Conservation (phyloP, 2,329 filamentous ascomycete species). For the Keithomyces neogunnii region DNA sequence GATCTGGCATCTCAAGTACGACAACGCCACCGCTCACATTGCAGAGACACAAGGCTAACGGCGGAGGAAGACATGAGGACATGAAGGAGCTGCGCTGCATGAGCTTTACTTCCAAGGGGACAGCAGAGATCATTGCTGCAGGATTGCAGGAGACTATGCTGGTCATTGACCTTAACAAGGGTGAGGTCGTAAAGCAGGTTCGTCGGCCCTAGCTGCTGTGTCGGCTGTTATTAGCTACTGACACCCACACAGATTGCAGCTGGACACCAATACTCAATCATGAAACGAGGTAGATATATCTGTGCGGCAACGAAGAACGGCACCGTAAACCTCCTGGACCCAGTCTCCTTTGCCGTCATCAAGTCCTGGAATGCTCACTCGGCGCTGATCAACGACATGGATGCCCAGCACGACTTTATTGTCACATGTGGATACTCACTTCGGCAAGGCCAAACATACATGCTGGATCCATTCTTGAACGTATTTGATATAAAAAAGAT, state of each 20-base stretch:
- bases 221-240: constrained; percentile 13
- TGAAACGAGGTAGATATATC: constrained; percentile 85
- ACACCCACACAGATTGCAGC: constrained; percentile 32
- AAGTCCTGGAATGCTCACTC: constrained; percentile 89
- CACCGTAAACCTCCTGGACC: constrained; percentile 77
- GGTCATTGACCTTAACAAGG: constrained; percentile 61
- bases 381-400: constrained; percentile 90
- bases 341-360: constrained; percentile 65
- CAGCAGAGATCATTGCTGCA: constrained; percentile 75
- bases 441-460: constrained; percentile 62
- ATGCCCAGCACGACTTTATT: constrained; percentile 88
- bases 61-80: constrained; percentile 48
- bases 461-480: constrained; percentile 87
- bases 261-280: constrained; percentile 74
- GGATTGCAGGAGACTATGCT: constrained; percentile 85
- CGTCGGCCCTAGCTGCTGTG: constrained; percentile 1
- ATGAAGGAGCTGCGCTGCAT: constrained; percentile 90
- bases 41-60: constrained; percentile 11
- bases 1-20: constrained; percentile 77
- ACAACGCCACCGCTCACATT: not conserved
- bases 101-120: constrained; percentile 85
- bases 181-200: constrained; percentile 60
- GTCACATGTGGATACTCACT: constrained; percentile 92
- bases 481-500: constrained; percentile 94
- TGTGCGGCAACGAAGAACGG: constrained; percentile 83